Conservation (phyloP, 192 early-diverging fungal genomes). For the Umbelopsis ramanniana region DNA sequence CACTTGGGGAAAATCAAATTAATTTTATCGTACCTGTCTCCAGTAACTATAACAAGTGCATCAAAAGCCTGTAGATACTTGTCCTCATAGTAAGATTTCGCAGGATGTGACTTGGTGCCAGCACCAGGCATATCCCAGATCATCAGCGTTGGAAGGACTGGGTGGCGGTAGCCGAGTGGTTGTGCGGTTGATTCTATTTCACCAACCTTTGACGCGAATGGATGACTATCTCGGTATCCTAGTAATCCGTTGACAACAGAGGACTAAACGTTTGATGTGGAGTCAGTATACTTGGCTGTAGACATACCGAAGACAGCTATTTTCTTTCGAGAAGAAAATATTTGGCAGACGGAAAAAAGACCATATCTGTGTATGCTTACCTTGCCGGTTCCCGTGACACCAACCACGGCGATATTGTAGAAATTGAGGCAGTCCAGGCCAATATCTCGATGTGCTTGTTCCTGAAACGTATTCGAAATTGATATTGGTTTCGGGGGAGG, state of each 20-base stretch:
- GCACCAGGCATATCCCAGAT: constrained; percentile 38
- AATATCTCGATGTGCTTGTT: constrained; percentile 14
- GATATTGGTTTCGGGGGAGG: background rate
- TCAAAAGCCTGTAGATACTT: constrained; percentile 29
- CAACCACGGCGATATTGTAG: constrained; percentile 33
- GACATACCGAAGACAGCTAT: too few species aligned
- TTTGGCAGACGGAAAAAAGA: background rate
- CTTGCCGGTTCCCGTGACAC: constrained; percentile 33
- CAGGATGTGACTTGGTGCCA: constrained; percentile 26
- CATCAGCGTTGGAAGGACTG: constrained; percentile 22
- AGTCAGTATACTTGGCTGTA: background rate
- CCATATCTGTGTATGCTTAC: constrained; percentile 11
- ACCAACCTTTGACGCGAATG: constrained; percentile 21
- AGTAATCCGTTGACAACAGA: constrained; percentile 35
- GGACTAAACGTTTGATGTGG: constrained; percentile 7
- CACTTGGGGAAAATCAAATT: background rate
- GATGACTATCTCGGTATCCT: constrained; percentile 24
- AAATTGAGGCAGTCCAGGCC: constrained; percentile 23
- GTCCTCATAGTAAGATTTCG: constrained; percentile 26
- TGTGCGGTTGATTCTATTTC: constrained; percentile 26
- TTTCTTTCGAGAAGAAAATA: too few species aligned
- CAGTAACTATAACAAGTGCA: constrained; percentile 30
- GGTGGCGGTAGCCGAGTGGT: constrained; percentile 23
- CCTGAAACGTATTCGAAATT: background rate
- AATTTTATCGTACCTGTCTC: background rate